Conservation (phyloP, 2,329 filamentous ascomycete species). For the Pseudocercospora pini-densiflorae region DNA sequence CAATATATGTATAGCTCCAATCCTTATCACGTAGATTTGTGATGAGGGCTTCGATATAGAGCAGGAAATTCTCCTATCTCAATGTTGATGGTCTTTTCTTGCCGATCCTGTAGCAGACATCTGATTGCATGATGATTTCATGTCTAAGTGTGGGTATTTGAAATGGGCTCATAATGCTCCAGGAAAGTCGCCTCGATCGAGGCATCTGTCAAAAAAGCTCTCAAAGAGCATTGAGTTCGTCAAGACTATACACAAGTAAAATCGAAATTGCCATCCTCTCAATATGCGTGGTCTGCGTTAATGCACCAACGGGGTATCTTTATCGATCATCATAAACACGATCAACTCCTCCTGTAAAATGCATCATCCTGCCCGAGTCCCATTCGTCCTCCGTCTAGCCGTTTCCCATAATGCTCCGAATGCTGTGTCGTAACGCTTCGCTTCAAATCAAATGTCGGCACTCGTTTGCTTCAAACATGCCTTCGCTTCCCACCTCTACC, state of each 20-base stretch:
- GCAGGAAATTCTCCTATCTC: no score
- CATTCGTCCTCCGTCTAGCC: neutral
- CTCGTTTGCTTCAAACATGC: constrained; percentile 34
- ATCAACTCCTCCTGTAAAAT: constrained; percentile 8
- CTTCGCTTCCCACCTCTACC: constrained; percentile 42
- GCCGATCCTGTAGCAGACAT: no score
- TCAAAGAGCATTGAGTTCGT: neutral
- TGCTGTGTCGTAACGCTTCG: neutral
- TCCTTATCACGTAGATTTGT: no score
- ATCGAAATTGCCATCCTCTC: neutral
- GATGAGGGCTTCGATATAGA: no score
- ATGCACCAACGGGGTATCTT: constrained; percentile 6
- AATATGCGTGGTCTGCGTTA: neutral
- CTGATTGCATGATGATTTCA: no score
- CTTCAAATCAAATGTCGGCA: neutral
- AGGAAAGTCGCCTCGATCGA: no score
- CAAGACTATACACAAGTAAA: neutral
- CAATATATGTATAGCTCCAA: no score
- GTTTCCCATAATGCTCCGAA: constrained; percentile 6
- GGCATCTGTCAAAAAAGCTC: neutral
- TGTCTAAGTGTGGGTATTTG: no score
- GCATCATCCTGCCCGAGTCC: neutral
- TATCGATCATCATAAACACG: constrained; percentile 1
- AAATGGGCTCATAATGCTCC: no score
- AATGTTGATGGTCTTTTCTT: no score